Evolutionary conservation across 1,284 basidiomycete species (phyloP).

Genomic region (Coniferiporia sulphurascens): DNA sequence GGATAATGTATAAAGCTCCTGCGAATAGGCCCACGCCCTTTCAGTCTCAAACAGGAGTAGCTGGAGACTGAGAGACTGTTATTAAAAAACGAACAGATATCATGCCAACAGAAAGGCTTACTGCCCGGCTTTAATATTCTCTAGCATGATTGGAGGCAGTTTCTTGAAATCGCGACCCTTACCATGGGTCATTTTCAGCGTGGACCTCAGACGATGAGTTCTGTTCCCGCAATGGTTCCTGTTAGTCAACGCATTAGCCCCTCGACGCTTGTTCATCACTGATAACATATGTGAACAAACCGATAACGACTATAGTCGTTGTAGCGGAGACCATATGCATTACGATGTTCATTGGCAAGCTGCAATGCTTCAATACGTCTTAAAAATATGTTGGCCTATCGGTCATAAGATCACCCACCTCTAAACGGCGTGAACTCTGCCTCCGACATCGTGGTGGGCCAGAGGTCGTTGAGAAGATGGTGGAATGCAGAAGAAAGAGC

Average conservation of each 20-base stretch:
- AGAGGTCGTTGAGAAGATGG: slow-evolving; percentile 3
- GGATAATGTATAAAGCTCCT: slow-evolving; percentile 64
- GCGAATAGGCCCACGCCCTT: slow-evolving; percentile 87
- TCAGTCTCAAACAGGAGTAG: slow-evolving; percentile 86
- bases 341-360: slow-evolving; percentile 85
- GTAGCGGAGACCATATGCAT: slow-evolving; percentile 85
- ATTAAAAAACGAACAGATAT: neutral
- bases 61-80: slow-evolving; percentile 53
- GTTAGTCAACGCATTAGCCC: slow-evolving; percentile 15
- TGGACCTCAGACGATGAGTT: slow-evolving; percentile 81
- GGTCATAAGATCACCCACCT: slow-evolving; percentile 4
- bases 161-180: slow-evolving; percentile 90
- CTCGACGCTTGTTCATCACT: neutral
- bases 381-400: slow-evolving; percentile 8
- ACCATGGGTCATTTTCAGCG: slow-evolving; percentile 82
- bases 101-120: slow-evolving; percentile 36
- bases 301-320: slow-evolving; percentile 84
- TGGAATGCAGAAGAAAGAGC: slow-evolving; percentile 12
- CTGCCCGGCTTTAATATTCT: slow-evolving; percentile 75
- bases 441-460: slow-evolving; percentile 5
- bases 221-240: slow-evolving; percentile 90
- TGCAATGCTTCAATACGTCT: slow-evolving; percentile 55
- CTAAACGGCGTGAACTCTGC: slow-evolving; percentile 2
- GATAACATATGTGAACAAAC: slow-evolving; percentile 33
- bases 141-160: slow-evolving; percentile 56